Evolutionary conservation across 2,329 filamentous ascomycete species (phyloP).

Genomic region (Ambrosiella xylebori): DNA sequence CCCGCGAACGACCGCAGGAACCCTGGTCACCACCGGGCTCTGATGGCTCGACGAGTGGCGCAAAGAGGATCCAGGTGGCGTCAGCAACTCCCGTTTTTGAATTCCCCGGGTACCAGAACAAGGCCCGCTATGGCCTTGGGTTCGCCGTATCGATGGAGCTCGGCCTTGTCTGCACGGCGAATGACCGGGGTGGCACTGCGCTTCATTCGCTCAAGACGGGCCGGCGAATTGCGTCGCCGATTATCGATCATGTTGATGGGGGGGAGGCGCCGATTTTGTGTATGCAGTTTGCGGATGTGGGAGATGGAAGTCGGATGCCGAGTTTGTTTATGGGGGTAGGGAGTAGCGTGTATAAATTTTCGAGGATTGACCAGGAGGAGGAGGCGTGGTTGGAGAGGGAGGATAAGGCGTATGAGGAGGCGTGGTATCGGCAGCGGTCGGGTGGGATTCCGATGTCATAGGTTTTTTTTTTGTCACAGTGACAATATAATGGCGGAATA

Average conservation of each 20-base stretch:
- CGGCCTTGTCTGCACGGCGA: constrained; percentile 36
- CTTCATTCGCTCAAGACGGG: constrained; percentile 35
- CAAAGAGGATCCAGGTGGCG: neutral
- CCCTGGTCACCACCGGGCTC: neutral
- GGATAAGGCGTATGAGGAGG: neutral
- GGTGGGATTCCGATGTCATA: neutral
- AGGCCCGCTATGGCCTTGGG: constrained; percentile 30
- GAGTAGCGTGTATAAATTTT: constrained; percentile 6
- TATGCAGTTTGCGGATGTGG: constrained; percentile 8
- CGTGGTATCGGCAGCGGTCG: neutral
- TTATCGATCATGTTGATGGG: constrained; percentile 8
- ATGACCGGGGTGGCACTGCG: constrained; percentile 30
- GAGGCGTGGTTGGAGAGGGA: neutral
- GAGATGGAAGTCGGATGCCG: constrained; percentile 2
- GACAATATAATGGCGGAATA: neutral
- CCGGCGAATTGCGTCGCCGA: constrained; percentile 18
- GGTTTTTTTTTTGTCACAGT: neutral
- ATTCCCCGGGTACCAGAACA: constrained; percentile 35
- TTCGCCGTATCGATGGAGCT: constrained; percentile 32
- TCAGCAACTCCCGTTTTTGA: constrained; percentile 17
- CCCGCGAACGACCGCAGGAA: neutral
- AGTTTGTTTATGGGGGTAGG: constrained; percentile 11
- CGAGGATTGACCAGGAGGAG: constrained; percentile 4
- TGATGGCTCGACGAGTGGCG: neutral
- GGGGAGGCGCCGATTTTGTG: constrained; percentile 2